Evolutionary conservation across 2,329 filamentous ascomycete species (phyloP).

Genomic region (Claviceps sp.): DNA sequence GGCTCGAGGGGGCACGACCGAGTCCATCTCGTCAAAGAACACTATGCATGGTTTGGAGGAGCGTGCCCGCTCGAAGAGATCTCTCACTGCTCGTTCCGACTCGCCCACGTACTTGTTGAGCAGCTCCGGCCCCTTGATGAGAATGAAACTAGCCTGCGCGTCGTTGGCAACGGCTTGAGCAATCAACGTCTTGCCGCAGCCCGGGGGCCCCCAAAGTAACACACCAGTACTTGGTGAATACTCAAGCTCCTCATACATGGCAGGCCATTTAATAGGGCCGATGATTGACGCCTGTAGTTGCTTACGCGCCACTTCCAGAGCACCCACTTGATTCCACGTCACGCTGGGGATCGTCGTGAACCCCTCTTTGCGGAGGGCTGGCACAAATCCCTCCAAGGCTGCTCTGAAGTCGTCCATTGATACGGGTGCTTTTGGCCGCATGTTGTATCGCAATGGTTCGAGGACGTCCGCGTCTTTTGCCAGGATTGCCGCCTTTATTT

Average conservation of each 20-base stretch:
- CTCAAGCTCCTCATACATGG: slow-evolving; percentile 62
- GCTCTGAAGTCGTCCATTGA: slow-evolving; percentile 48
- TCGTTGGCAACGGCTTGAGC: slow-evolving; percentile 95
- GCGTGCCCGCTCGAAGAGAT: slow-evolving; percentile 80
- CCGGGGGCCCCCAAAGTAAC: slow-evolving; percentile 89
- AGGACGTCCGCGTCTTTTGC: slow-evolving; percentile 1
- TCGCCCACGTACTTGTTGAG: slow-evolving; percentile 98
- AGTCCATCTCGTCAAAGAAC: slow-evolving; percentile 97
- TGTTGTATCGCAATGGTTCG: background rate
- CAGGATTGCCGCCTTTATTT: slow-evolving; percentile 3
- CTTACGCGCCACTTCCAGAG: slow-evolving; percentile 63
- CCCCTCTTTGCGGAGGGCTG: slow-evolving; percentile 62
- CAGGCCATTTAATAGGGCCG: slow-evolving; percentile 72
- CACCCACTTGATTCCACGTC: slow-evolving; percentile 86
- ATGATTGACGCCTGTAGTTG: slow-evolving; percentile 80
- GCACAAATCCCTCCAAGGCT: slow-evolving; percentile 50
- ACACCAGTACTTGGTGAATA: slow-evolving; percentile 75
- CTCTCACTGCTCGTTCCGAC: slow-evolving; percentile 81
- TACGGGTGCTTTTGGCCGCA: slow-evolving; percentile 5
- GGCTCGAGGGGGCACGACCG: slow-evolving; percentile 74
- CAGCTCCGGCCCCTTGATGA: slow-evolving; percentile 89
- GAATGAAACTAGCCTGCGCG: slow-evolving; percentile 94
- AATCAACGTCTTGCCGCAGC: slow-evolving; percentile 91
- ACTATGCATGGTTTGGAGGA: slow-evolving; percentile 84
- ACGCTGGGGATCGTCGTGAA: slow-evolving; percentile 91